Evolutionary conservation across 1,284 basidiomycete genomes (phyloP).

Genomic region (Moesziomyces sp.): DNA sequence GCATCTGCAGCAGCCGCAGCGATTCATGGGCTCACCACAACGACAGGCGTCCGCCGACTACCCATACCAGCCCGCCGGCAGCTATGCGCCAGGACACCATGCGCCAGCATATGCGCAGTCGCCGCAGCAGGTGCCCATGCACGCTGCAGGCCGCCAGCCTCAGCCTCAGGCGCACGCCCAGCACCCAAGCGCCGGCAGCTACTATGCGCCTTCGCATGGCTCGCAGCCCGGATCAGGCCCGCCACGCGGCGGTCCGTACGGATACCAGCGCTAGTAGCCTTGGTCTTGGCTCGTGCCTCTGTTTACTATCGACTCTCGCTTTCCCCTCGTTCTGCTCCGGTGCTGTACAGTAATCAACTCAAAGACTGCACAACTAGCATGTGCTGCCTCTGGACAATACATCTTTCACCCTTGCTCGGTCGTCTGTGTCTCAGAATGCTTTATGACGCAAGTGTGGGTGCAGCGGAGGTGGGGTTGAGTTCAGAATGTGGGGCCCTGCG

Average conservation of each 20-base stretch:
- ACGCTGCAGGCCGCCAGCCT: slow-evolving; percentile 17
- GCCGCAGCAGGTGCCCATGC: slow-evolving; percentile 10
- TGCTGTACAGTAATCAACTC: no score
- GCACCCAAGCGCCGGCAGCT: slow-evolving; percentile 27
- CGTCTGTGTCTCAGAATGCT: slow-evolving; percentile 2
- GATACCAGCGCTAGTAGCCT: slow-evolving; percentile 25
- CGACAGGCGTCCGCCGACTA: slow-evolving; percentile 42
- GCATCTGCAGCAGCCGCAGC: slow-evolving; percentile 20
- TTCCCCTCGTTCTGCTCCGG: no score
- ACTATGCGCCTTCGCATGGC: slow-evolving; percentile 17
- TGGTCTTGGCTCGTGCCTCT: neutral
- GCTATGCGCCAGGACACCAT: slow-evolving; percentile 6
- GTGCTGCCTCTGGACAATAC: slow-evolving; percentile 3
- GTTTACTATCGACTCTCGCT: neutral
- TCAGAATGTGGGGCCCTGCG: no score
- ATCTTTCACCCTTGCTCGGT: slow-evolving; percentile 4
- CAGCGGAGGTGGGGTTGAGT: neutral
- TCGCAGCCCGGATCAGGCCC: slow-evolving; percentile 27
- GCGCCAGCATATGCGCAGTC: neutral
- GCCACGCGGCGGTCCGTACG: slow-evolving; percentile 12
- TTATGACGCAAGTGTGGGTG: neutral
- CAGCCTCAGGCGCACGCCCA: slow-evolving; percentile 25
- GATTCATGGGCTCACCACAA: slow-evolving; percentile 21
- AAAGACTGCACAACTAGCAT: no score
- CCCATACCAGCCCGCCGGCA: slow-evolving; percentile 23